A percentile compares a stretch with the other conserved stretches of the same genome.
Conservation (phyloP, 2,329 filamentous ascomycete genomes). For the Neofusicoccum ribis region DNA sequence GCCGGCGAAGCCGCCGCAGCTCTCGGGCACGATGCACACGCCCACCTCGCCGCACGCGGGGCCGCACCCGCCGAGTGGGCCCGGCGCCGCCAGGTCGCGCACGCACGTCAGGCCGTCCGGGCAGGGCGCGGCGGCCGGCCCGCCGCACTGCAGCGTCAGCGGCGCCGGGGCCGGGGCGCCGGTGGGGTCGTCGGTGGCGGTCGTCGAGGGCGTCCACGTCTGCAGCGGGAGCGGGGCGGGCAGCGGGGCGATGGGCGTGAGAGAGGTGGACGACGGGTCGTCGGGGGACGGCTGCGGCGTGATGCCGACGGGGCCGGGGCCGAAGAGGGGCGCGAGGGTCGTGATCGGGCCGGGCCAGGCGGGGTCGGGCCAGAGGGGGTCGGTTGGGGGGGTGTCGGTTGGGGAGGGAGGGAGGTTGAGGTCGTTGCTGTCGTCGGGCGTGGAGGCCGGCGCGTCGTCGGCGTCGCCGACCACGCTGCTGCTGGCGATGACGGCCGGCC, state of each 20-base stretch:
- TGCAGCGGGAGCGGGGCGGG: too few relatives aligned
- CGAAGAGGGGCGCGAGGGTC: background rate
- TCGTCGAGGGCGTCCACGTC: too few relatives aligned
- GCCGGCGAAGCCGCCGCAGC: constrained; percentile 46
- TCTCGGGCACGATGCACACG: constrained; percentile 36
- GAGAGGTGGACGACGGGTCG: too few relatives aligned
- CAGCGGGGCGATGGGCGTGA: too few relatives aligned
- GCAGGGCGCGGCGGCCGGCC: background rate
- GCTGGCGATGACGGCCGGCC: background rate
- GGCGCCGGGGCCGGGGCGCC: background rate
- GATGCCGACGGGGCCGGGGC: background rate
- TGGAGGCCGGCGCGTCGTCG: background rate
- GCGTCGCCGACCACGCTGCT: background rate
- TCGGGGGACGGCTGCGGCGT: background rate
- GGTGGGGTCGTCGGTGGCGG: too few relatives aligned
- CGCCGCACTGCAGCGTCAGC: background rate
- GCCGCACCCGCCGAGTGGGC: constrained; percentile 29
- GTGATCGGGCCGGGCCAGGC: background rate
- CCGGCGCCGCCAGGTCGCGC: background rate
- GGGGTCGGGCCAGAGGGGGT: background rate
- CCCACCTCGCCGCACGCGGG: constrained; percentile 34
- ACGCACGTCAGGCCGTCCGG: background rate
- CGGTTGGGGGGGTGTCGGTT: background rate
- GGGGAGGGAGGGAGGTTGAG: background rate
- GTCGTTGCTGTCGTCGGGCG: background rate